Conservation (phyloP, 352 stramenopile species). For the Phytophthora palmivora region DNA sequence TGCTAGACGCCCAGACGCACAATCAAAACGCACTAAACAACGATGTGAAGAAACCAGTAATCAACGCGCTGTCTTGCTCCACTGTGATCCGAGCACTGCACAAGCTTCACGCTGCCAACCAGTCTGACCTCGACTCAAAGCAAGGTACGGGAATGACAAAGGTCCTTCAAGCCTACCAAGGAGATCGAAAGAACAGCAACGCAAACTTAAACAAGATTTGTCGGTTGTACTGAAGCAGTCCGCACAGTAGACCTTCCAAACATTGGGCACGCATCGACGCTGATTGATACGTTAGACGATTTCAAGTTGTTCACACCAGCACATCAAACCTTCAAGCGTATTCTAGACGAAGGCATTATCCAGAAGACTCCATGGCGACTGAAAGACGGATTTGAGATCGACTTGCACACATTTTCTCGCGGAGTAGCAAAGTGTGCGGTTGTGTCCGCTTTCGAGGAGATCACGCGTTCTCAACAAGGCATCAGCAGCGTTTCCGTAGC, state of each 20-base stretch:
- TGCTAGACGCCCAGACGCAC: constrained; percentile 48
- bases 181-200: constrained; percentile 14
- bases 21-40: constrained; percentile 11
- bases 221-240: constrained; percentile 58
- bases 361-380: constrained; percentile 54
- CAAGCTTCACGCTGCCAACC: constrained; percentile 26
- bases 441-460: constrained; percentile 66
- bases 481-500: constrained; percentile 34
- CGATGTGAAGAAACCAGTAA: constrained; percentile 23
- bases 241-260: constrained; percentile 44
- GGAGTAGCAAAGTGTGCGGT: constrained; percentile 75
- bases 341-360: constrained; percentile 55
- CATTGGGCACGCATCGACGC: constrained; percentile 56
- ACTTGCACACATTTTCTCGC: constrained; percentile 74
- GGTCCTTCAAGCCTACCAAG: neutral
- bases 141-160: constrained; percentile 4
- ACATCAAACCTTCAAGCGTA: constrained; percentile 52
- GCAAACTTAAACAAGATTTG: constrained; percentile 50
- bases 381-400: constrained; percentile 69
- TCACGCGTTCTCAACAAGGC: constrained; percentile 40
- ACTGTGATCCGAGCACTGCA: constrained; percentile 59
- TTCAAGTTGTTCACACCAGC: constrained; percentile 56
- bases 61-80: constrained; percentile 62
- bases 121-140: no score
- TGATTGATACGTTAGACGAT: constrained; percentile 70